phyloP scores from a whole-genome alignment of 2,329 filamentous ascomycete species.

The Myotisia sp. region DNA sequence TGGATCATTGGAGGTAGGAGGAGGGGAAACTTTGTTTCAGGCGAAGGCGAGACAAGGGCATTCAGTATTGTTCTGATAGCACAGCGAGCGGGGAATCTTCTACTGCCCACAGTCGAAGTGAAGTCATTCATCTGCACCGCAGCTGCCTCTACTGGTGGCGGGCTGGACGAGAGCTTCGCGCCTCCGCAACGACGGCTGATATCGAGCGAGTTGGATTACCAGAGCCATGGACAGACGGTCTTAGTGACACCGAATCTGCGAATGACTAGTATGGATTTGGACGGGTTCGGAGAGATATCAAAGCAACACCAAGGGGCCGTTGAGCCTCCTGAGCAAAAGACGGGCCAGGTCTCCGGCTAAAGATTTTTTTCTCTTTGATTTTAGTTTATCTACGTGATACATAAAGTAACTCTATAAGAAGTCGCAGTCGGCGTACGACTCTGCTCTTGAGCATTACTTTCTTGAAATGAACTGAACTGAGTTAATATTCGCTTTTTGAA shows the following conservation, averaged over 20 bases:
- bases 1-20: constrained; percentile 79
- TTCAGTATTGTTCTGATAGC: constrained; percentile 68
- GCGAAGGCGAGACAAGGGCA: constrained; percentile 32
- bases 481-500: too few relatives aligned
- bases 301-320: too few relatives aligned
- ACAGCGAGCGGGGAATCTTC: constrained; percentile 60
- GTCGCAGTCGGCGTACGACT: too few relatives aligned
- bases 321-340: too few relatives aligned
- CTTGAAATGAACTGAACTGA: too few relatives aligned
- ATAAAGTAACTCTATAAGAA: too few relatives aligned
- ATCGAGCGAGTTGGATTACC: constrained; percentile 64
- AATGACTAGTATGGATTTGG: constrained; percentile 59
- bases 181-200: constrained; percentile 24
- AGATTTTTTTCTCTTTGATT: too few relatives aligned
- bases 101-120: constrained; percentile 67
- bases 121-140: constrained; percentile 39
- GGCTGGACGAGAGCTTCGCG: constrained; percentile 6
- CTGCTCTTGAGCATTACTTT: too few relatives aligned
- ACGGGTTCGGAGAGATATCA: constrained; percentile 50
- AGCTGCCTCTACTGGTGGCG: constrained; percentile 9
- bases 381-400: too few relatives aligned
- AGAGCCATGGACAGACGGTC: constrained; percentile 63
- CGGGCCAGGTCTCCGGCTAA: too few relatives aligned
- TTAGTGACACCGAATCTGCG: constrained; percentile 57
- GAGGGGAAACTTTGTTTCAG: constrained; percentile 55